phyloP scores from a whole-genome alignment of 164 flowering plant species.

The Hamamelis virginiana region DNA sequence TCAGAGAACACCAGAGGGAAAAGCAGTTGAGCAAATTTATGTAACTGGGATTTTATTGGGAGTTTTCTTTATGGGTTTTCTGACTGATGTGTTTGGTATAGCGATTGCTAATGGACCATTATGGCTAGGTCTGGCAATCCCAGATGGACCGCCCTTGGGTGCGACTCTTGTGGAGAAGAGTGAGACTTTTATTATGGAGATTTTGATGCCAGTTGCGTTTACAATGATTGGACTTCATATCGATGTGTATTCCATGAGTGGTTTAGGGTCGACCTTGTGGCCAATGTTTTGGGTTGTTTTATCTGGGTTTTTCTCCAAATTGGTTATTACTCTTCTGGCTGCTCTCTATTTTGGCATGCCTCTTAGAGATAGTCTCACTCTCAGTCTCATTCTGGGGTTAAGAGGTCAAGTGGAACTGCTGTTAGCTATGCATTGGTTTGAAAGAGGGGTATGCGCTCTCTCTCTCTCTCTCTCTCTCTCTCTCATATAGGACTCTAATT shows the following conservation, averaged over 20 bases:
- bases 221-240: constrained; percentile 39
- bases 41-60: constrained; percentile 34
- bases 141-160: constrained; percentile 79
- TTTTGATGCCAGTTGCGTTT: constrained; percentile 59
- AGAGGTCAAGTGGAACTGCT: constrained; percentile 68
- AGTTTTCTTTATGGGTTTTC: constrained; percentile 36
- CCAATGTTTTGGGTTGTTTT: constrained; percentile 33
- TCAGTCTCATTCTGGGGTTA: constrained; percentile 51
- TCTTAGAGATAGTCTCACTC: constrained; percentile 40
- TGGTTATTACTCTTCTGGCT: constrained; percentile 26
- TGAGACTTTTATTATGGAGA: constrained; percentile 40
- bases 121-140: constrained; percentile 61
- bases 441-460: constrained; percentile 33
- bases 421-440: constrained; percentile 47
- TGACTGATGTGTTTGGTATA: constrained; percentile 46
- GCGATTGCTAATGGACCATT: constrained; percentile 52
- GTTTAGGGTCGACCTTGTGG: constrained; percentile 19
- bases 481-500: no score
- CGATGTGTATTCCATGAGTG: constrained; percentile 27
- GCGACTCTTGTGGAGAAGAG: constrained; percentile 51
- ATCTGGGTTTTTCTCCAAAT: constrained; percentile 28
- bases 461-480: not conserved
- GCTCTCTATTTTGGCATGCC: constrained; percentile 40
- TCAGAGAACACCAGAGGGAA: constrained; percentile 44
- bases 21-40: constrained; percentile 41